Evolutionary conservation across 192 early-diverging fungal species (phyloP).

Genomic region (Linnemannia zychae): DNA sequence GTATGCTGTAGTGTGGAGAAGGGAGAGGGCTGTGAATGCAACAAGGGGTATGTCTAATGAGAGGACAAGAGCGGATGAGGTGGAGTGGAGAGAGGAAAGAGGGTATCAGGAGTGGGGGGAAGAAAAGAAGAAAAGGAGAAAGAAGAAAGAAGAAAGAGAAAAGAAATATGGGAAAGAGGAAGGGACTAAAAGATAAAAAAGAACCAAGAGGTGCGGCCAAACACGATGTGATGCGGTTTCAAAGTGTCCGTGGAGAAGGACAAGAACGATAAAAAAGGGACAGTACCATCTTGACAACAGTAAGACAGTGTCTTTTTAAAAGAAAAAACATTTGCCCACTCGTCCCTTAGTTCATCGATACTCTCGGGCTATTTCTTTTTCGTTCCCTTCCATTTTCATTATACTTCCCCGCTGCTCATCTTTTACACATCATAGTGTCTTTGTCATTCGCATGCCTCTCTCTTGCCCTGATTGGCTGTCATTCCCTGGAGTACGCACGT

Average conservation of each 20-base stretch:
- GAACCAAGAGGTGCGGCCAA: neutral
- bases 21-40: too few species aligned
- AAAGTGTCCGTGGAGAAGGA: conserved; percentile 2
- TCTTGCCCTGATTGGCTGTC: neutral
- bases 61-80: neutral
- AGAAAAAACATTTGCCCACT: neutral
- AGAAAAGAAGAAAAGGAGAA: neutral
- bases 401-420: neutral
- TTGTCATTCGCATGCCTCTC: neutral
- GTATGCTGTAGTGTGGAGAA: too few species aligned
- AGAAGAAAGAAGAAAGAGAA: neutral
- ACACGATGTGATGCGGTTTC: neutral
- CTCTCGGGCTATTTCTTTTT: neutral
- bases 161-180: neutral
- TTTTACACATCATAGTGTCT: neutral
- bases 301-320: too few species aligned
- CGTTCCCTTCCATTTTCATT: too few species aligned
- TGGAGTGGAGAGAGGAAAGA: neutral
- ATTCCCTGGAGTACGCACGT: neutral
- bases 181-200: neutral
- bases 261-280: too few species aligned
- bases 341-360: neutral
- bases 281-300: too few species aligned
- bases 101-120: neutral
- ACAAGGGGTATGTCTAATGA: too few species aligned